Evolutionary conservation across 208 protist genomes (phyloP), one percentile per base, ranked within the genome.

Genomic region (Crithidia expoeki): DNA sequence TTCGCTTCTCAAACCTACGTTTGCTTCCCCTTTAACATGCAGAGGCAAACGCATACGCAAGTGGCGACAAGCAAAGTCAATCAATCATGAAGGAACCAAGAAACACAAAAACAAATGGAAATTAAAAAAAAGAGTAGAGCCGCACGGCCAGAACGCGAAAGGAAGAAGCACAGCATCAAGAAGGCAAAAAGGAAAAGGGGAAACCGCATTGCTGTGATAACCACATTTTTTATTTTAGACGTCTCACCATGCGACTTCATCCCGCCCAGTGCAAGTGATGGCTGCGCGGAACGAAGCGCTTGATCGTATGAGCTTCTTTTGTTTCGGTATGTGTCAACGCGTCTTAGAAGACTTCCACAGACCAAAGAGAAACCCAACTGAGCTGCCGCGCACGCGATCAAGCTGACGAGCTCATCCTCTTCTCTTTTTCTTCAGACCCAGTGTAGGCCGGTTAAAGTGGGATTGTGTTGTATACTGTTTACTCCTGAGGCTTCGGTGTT

Each of bases 401-500:
- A n/a, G n/a, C n/a, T n/a, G n/a, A n/a, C n/a, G n/a, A n/a, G n/a
- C n/a, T n/a, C n/a, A n/a, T n/a, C n/a, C n/a, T 12, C 12, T 42
- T 42, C 10, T 12, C 12, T 42, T 6, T 42, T 12, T 42, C 36
- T 42, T 6, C 12, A 42, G 12, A 16, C 36, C 12, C 12, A 6
- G 36, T 12, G 6, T 12, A 16, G 12, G 12, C 36, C 12, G 36
- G 12, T 16, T 42, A 12, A 42, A 12, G 10, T 6, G 36, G 36
- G 6, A 12, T 12, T 42, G 36, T 7, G 23, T 9, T 36, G 6
- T 9, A 21, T 34, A 12, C 0, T 33, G 23, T 53, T 34, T 71
- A 83, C 33, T 93, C 84, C 53, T 80, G 79, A 30, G 83, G 78
- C 75, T 89, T 91, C 21, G 83, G 84, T 11, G 76, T 75, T 21